A percentile compares a stretch with the other conserved stretches of the same genome.
phyloP scores from a whole-genome alignment of 2,329 filamentous ascomycete species.

The Clarireedia sp. region DNA sequence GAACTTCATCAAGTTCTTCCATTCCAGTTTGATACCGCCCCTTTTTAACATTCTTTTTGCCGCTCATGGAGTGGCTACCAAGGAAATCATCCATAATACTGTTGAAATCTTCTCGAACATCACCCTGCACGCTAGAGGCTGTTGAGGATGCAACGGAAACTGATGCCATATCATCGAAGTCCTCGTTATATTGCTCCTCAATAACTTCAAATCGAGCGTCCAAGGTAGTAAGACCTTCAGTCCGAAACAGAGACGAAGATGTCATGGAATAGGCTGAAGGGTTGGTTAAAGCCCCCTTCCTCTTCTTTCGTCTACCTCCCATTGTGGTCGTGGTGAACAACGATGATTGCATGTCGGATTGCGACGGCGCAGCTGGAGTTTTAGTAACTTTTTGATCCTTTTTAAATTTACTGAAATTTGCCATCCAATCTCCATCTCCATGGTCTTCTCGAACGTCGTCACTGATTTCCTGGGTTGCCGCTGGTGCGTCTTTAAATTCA shows the following conservation, averaged over 20 bases:
- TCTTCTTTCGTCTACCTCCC: constrained; percentile 81
- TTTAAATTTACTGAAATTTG: constrained; percentile 92
- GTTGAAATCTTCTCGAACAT: constrained; percentile 73
- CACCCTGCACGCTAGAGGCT: constrained; percentile 59
- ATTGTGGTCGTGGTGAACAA: constrained; percentile 69
- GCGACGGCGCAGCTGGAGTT: constrained; percentile 36
- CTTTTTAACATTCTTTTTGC: constrained; percentile 71
- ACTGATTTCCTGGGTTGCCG: constrained; percentile 36
- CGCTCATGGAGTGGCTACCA: constrained; percentile 60
- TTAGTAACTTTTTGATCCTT: constrained; percentile 57
- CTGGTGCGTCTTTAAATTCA: constrained; percentile 40
- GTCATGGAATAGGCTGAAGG: constrained; percentile 88
- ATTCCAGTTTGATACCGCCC: constrained; percentile 73
- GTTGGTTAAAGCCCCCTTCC: constrained; percentile 86
- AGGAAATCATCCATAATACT: constrained; percentile 90
- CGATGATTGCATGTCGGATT: constrained; percentile 61
- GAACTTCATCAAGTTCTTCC: constrained; percentile 84
- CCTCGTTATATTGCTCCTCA: constrained; percentile 69
- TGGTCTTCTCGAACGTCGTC: constrained; percentile 50
- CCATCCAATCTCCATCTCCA: constrained; percentile 75
- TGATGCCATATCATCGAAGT: constrained; percentile 53
- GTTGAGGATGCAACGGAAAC: constrained; percentile 57
- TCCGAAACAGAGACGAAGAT: constrained; percentile 77
- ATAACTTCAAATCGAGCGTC: constrained; percentile 89
- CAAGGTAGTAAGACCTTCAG: constrained; percentile 75